phyloP scores from a whole-genome alignment of 768 basidiomycete genomes.

The Pleurotus citrinopileatus region DNA sequence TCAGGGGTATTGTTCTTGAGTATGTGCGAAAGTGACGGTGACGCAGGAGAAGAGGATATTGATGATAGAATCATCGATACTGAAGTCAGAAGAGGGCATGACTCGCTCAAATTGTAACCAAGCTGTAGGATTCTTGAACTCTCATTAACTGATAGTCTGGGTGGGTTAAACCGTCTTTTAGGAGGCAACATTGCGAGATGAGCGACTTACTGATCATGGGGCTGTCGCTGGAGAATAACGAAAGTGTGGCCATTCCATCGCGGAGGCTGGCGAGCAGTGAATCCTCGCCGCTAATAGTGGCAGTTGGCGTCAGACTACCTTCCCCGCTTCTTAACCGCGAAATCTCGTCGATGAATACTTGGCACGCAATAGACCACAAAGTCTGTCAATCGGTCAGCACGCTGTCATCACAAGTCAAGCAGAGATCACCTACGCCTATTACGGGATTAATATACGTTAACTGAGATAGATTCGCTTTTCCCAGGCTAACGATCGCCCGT shows the following conservation, averaged over 20 bases:
- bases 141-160: slow-evolving; percentile 45
- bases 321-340: slow-evolving; percentile 21
- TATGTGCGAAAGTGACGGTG: background rate
- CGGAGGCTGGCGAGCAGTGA: slow-evolving; percentile 28
- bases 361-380: slow-evolving; percentile 44
- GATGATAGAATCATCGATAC: background rate
- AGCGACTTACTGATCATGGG: slow-evolving; percentile 41
- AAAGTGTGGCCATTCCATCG: slow-evolving; percentile 23
- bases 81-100: background rate
- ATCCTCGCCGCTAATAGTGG: slow-evolving; percentile 31
- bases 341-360: slow-evolving; percentile 46
- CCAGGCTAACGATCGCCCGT: slow-evolving; percentile 38
- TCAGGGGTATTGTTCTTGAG: slow-evolving; percentile 4
- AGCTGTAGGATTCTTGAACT: slow-evolving; percentile 39
- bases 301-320: slow-evolving; percentile 25
- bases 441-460: slow-evolving; percentile 44
- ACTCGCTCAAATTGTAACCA: slow-evolving; percentile 1
- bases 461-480: slow-evolving; percentile 26
- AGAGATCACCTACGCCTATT: slow-evolving; percentile 40
- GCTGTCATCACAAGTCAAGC: slow-evolving; percentile 9
- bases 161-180: background rate
- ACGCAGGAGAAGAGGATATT: background rate
- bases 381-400: slow-evolving; percentile 26
- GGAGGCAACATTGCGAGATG: background rate
- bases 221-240: slow-evolving; percentile 42